Percentiles rank a stretch among this genome's conserved stretches.
Conservation (phyloP, 2,329 filamentous ascomycete species). For the Cryphonectria carpinicola region DNA sequence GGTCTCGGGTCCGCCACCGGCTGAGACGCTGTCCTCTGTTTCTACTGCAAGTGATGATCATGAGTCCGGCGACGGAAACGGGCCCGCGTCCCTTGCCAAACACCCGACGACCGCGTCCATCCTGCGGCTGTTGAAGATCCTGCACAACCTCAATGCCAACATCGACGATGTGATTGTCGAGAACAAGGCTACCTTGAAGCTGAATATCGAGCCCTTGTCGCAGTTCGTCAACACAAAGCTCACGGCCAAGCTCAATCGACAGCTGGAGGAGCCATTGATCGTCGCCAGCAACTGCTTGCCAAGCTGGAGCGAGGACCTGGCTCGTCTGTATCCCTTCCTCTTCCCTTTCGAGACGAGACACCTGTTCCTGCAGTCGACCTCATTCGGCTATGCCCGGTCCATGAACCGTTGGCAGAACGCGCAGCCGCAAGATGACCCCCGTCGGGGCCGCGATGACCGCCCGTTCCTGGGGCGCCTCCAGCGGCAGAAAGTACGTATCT, state of each 20-base stretch:
- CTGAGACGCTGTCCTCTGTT: conserved; percentile 68
- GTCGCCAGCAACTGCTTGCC: conserved; percentile 96
- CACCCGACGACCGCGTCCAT: conserved; percentile 87
- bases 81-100: conserved; percentile 80
- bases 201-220: conserved; percentile 81
- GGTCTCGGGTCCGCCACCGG: conserved; percentile 79
- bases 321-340: conserved; percentile 90
- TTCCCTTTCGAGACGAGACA: conserved; percentile 98
- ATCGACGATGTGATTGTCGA: conserved; percentile 87
- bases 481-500: conserved; percentile 97
- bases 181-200: conserved; percentile 69
- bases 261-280: conserved; percentile 93
- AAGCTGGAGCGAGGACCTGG: conserved; percentile 93
- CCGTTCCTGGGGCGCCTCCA: conserved; percentile 91
- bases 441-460: conserved; percentile 85
- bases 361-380: conserved; percentile 95
- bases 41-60: conserved; percentile 53
- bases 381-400: conserved; percentile 94
- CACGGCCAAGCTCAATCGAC: conserved; percentile 95
- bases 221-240: conserved; percentile 99
- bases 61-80: conserved; percentile 60
- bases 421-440: conserved; percentile 77
- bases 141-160: conserved; percentile 92
- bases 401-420: conserved; percentile 98
- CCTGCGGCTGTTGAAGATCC: conserved; percentile 81